Evolutionary conservation across 2,329 filamentous ascomycete genomes (phyloP).

Genomic region (Knufia petricola): DNA sequence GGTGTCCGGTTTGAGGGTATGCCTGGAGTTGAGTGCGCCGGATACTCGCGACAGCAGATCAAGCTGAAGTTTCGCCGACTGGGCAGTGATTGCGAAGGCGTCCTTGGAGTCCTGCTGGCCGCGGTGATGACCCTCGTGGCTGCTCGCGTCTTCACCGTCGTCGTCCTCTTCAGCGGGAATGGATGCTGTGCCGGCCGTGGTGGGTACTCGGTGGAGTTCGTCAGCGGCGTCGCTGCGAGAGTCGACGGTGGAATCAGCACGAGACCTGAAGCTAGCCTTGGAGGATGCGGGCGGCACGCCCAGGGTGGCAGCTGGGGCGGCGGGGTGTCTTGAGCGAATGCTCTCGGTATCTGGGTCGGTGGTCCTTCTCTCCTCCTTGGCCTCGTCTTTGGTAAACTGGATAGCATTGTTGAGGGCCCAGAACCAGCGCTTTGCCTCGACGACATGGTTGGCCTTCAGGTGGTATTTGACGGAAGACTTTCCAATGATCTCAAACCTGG

Average conservation of each 20-base stretch:
- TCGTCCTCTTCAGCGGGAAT: constrained; percentile 56
- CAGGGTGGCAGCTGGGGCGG: constrained; percentile 28
- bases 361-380: constrained; percentile 72
- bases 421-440: constrained; percentile 97
- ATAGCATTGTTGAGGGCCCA: constrained; percentile 99
- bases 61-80: constrained; percentile 85
- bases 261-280: constrained; percentile 40
- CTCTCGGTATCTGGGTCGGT: constrained; percentile 55
- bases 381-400: constrained; percentile 96
- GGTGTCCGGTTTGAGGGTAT: constrained; percentile 57
- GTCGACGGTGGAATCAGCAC: constrained; percentile 44
- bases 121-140: constrained; percentile 54
- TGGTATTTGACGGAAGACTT: constrained; percentile 99
- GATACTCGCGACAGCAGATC: constrained; percentile 81
- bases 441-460: constrained; percentile 92
- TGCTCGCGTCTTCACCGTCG: constrained; percentile 75
- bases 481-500: constrained; percentile 92
- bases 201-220: constrained; percentile 41
- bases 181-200: constrained; percentile 38
- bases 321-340: constrained; percentile 30
- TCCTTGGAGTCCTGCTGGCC: constrained; percentile 63
- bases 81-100: constrained; percentile 91
- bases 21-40: constrained; percentile 42
- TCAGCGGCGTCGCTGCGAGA: constrained; percentile 45
- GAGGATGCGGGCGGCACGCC: constrained; percentile 31